Conservation (phyloP, 306 rosid genomes). For the Cicer judaicum region DNA sequence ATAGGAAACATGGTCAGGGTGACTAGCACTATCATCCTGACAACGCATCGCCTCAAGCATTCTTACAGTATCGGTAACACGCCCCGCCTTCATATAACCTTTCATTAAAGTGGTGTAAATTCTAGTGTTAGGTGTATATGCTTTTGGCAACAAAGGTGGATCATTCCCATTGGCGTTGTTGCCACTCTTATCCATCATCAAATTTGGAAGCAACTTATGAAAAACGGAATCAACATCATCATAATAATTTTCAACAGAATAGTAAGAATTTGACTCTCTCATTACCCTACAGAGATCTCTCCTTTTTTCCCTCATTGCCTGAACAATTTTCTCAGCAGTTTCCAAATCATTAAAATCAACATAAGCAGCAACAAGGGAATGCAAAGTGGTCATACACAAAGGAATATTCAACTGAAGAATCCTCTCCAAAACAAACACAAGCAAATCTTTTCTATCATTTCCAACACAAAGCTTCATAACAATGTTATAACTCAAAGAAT, state of each 20-base stretch:
- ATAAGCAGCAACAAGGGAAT: constrained; percentile 80
- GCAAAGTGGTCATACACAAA: constrained; percentile 72
- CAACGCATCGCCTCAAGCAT: constrained; percentile 91
- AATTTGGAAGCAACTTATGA: constrained; percentile 79
- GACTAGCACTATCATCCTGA: constrained; percentile 73
- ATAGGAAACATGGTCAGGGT: constrained; percentile 90
- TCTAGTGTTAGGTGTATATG: constrained; percentile 71
- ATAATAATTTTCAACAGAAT: constrained; percentile 33
- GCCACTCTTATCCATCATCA: constrained; percentile 35
- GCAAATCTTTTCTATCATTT: constrained; percentile 67
- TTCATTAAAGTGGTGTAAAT: constrained; percentile 92
- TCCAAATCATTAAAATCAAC: constrained; percentile 82
- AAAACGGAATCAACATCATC: constrained; percentile 50
- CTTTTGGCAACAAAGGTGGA: constrained; percentile 68
- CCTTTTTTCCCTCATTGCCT: constrained; percentile 88
- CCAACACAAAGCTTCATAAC: constrained; percentile 79
- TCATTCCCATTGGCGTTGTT: constrained; percentile 43
- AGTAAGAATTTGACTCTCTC: constrained; percentile 51
- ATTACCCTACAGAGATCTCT: constrained; percentile 72
- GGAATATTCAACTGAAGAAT: constrained; percentile 66
- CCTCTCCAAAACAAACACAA: constrained; percentile 78
- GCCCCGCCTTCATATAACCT: constrained; percentile 88
- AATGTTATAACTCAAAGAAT: constrained; percentile 76
- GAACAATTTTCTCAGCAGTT: constrained; percentile 81
- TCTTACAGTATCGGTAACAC: constrained; percentile 76